phyloP scores from a whole-genome alignment of 257 asterid genomes.

The Solanum etuberosum region DNA sequence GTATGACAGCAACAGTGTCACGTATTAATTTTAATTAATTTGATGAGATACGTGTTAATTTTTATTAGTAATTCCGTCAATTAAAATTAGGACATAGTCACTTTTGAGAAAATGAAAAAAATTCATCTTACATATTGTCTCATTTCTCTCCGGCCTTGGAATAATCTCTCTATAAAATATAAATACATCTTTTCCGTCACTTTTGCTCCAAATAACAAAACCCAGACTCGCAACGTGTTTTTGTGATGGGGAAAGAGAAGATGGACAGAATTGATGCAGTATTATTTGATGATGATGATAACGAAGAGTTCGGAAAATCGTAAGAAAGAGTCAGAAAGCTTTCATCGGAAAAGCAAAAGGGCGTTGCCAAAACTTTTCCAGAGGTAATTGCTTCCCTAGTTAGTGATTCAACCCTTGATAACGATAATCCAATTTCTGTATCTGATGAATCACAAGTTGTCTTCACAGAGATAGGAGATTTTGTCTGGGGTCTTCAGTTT shows the following conservation, averaged over 20 bases:
- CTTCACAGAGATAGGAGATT: slow-evolving; percentile 92
- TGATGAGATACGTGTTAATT: neutral
- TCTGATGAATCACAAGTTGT: slow-evolving; percentile 57
- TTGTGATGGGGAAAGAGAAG: slow-evolving; percentile 43
- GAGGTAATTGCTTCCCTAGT: slow-evolving; percentile 35
- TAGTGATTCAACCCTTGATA: slow-evolving; percentile 19
- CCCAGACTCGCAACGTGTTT: neutral
- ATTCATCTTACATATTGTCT: too few species aligned
- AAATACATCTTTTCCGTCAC: neutral
- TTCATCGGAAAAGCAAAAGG: slow-evolving; percentile 48
- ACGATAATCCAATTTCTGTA: slow-evolving; percentile 17
- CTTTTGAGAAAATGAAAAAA: too few species aligned
- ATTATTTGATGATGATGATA: slow-evolving; percentile 66
- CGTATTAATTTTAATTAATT: neutral
- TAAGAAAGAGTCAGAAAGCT: slow-evolving; percentile 71
- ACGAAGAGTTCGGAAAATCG: slow-evolving; percentile 60
- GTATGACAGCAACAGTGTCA: neutral
- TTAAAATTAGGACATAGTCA: neutral
- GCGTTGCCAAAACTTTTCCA: slow-evolving; percentile 25
- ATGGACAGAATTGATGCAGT: slow-evolving; percentile 42
- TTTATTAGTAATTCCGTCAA: neutral
- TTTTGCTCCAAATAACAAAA: neutral
- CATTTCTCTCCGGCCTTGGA: too few species aligned
- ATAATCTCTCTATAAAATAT: too few species aligned
- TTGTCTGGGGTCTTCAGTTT: slow-evolving; percentile 84